Base-by-base conservation (phyloP, 805 yeast genomes). In the Zygosaccharomyces gambellarensis region DNA sequence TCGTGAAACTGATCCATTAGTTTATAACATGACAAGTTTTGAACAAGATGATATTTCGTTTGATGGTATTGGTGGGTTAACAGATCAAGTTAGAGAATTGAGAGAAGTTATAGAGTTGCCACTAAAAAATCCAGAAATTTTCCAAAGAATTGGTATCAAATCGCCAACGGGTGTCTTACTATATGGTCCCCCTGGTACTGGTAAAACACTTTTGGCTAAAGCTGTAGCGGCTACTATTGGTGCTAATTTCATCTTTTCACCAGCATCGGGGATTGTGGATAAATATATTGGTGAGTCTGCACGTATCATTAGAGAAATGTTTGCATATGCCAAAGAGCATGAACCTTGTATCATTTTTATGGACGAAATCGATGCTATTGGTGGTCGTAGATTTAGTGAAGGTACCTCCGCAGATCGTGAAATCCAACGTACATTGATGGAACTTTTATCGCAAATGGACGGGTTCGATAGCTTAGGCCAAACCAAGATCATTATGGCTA, bases 361-460 rank as follows among this genome's bases (percentile, higher is more conserved):
- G 96, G 99, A 92, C 74, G 99, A 92, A 76, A 83, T 92, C 55
- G 99, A 94, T 75, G 99, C 99, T 51, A 92, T 92, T 70, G 99
- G 99, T 65, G 99, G 99, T 44, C 83, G 99, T 63, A 81, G 99
- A 70, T 92, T 92, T 71, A 82, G 92, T 58, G 99, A 92, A 70
- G 99, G 99, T 72, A 92, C 98, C 1, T 87, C 96, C 7, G 98
- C 99, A 2, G 99, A 92, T 72, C 85, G 99, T 71, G 99, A 92
- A 71, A 92, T 92, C 65, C 99, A 92, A 74, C 85, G 99, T 74
- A 92, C 98, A 3, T 76, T 92, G 65, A 90, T 92, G 98, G 99
- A 92, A 71, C 76, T 92, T 65, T 79, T 92, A 61, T 92, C 92
- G 67, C 98, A 94, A 72, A 90, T 92, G 98, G 99, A 92, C 69